Conservation (phyloP, 345 rosid species). For the Trapa bicornis region DNA sequence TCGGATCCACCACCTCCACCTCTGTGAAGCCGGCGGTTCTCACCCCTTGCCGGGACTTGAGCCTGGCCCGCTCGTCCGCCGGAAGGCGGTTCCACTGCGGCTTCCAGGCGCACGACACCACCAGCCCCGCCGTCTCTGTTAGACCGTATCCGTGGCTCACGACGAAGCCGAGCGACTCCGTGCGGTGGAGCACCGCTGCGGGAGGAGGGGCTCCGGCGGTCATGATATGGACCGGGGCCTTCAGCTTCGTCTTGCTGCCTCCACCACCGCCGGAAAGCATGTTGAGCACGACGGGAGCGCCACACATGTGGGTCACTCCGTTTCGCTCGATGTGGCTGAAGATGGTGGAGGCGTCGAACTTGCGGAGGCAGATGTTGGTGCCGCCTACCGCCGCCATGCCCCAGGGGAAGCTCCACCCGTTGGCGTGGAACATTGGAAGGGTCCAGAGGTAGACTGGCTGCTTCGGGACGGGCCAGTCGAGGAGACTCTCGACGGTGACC, state of each 20-base stretch:
- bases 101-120: slow-evolving; percentile 66
- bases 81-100: slow-evolving; percentile 56
- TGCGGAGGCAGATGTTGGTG: slow-evolving; percentile 10
- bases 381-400: slow-evolving; percentile 6
- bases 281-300: slow-evolving; percentile 10
- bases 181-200: slow-evolving; percentile 40
- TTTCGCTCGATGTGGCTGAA: slow-evolving; percentile 2
- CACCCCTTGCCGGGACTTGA: slow-evolving; percentile 70
- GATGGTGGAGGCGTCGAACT: slow-evolving; percentile 3
- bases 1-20: slow-evolving; percentile 46
- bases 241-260: not conserved
- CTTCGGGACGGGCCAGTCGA: slow-evolving; percentile 5
- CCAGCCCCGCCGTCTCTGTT: slow-evolving; percentile 54
- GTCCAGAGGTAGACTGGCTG: slow-evolving; percentile 10
- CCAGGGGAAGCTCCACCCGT: slow-evolving; percentile 12
- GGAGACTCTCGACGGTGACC: not conserved
- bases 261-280: not conserved
- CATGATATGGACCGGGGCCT: slow-evolving; percentile 42
- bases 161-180: slow-evolving; percentile 53
- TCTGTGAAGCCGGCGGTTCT: slow-evolving; percentile 32
- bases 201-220: slow-evolving; percentile 91
- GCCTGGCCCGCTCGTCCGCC: slow-evolving; percentile 39
- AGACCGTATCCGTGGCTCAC: slow-evolving; percentile 73
- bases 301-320: slow-evolving; percentile 10
- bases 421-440: slow-evolving; percentile 10